phyloP scores from a whole-genome alignment of 306 rosid species.

The Gastrolobium bilobum region DNA sequence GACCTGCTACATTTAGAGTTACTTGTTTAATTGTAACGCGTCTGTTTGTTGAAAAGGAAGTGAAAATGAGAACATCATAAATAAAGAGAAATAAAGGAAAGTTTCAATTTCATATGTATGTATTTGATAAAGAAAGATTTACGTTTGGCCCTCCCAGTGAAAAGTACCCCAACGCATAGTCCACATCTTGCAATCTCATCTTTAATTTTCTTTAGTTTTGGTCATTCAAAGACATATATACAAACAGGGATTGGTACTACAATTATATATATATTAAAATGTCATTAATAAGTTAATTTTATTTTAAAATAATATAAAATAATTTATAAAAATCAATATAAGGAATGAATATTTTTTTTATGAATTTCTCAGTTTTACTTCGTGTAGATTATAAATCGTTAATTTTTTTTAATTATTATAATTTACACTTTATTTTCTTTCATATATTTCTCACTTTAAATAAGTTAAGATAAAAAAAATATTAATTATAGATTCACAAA shows the following conservation, averaged over 20 bases:
- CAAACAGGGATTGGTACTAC: background rate
- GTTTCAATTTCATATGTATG: background rate
- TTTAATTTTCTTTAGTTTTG: background rate
- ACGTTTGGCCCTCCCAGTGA: background rate
- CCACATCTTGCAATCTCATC: background rate
- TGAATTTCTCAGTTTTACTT: too few relatives aligned
- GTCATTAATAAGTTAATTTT: background rate
- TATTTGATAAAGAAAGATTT: background rate
- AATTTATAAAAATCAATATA: too few relatives aligned
- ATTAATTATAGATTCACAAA: too few relatives aligned
- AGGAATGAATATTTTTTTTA: too few relatives aligned
- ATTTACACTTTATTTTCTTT: too few relatives aligned
- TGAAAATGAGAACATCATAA: background rate
- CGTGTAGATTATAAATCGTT: too few relatives aligned
- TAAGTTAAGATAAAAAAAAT: too few relatives aligned
- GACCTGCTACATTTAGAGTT: background rate
- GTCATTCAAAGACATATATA: background rate
- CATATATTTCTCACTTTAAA: too few relatives aligned
- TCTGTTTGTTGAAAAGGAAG: constrained; percentile 12
- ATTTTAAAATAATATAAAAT: background rate
- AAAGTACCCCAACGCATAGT: background rate
- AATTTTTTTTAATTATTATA: too few relatives aligned
- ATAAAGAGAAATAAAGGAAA: background rate
- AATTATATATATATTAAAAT: background rate
- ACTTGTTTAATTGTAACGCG: background rate